These are phyloP conservation scores for Erythrobasidium hasegawianum DNA, from an alignment of 1,284 basidiomycete genomes.

Conservation along the genomic window DNA sequence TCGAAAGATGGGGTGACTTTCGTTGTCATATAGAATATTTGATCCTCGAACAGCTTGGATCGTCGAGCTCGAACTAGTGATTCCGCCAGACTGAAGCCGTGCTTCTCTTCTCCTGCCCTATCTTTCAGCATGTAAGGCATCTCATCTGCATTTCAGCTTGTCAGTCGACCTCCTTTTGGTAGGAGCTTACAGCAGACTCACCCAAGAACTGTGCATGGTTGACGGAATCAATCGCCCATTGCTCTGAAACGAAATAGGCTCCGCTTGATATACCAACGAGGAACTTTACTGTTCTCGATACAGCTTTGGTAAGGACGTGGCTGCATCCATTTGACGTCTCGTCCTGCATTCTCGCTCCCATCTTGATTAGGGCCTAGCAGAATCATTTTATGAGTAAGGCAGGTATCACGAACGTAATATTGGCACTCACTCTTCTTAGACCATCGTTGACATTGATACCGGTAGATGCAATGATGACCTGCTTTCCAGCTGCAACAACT, in stretches of 20 bases:
- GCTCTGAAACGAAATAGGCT: conserved; percentile 60
- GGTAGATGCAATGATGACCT: conserved; percentile 42
- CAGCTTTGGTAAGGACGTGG: conserved; percentile 63
- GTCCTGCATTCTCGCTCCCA: conserved; percentile 64
- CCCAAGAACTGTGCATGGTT: conserved; percentile 60
- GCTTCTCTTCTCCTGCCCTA: conserved; percentile 60
- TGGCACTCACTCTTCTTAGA: conserved; percentile 10
- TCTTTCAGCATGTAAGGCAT: conserved; percentile 60
- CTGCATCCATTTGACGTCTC: conserved; percentile 65
- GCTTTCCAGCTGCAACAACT: conserved; percentile 12
- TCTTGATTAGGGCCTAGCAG: conserved; percentile 61
- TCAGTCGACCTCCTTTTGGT: too few relatives aligned
- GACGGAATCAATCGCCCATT: conserved; percentile 64
- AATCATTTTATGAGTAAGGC: too few relatives aligned
- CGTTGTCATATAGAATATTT: conserved; percentile 69
- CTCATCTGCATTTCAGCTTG: conserved; percentile 56
- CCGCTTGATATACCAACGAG: conserved; percentile 59
- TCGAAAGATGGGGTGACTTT: conserved; percentile 54
- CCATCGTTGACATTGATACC: conserved; percentile 39
- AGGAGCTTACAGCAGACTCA: too few relatives aligned
- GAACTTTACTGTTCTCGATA: conserved; percentile 78
- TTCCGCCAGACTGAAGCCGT: conserved; percentile 60
- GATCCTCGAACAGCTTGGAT: conserved; percentile 60
- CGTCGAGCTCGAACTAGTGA: conserved; percentile 58
- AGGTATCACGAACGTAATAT: too few relatives aligned